phyloP scores from a whole-genome alignment of 345 rosid species.

The Alliaria petiolata region DNA sequence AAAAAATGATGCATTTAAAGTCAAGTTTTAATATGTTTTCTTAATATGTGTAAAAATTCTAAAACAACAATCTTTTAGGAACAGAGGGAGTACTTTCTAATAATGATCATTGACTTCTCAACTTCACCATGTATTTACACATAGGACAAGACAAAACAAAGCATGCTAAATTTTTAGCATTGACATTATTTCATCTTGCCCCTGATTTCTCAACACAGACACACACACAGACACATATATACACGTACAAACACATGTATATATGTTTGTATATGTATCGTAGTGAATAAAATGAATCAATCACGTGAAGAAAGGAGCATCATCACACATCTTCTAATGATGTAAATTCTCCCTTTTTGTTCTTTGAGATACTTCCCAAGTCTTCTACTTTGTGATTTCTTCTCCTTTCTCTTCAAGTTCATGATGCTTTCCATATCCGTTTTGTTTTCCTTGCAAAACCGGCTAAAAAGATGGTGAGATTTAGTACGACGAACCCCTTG shows the following conservation, averaged over 20 bases:
- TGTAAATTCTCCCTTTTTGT: constrained; percentile 32
- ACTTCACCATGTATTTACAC: background rate
- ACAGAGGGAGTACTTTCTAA: too few species aligned
- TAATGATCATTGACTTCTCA: constrained; percentile 8
- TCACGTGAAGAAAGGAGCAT: constrained; percentile 32
- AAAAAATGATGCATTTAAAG: too few species aligned
- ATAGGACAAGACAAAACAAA: constrained; percentile 2
- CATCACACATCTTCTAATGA: constrained; percentile 36
- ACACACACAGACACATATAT: background rate
- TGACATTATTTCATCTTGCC: background rate
- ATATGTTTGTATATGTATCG: background rate
- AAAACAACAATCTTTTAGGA: too few species aligned
- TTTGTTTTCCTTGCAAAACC: background rate
- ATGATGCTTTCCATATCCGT: constrained; percentile 22
- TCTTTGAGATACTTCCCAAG: constrained; percentile 34
- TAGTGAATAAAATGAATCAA: constrained; percentile 5
- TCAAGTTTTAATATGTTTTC: too few species aligned
- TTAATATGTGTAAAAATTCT: too few species aligned
- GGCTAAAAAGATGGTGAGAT: background rate
- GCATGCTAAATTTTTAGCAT: background rate
- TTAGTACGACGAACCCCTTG: background rate
- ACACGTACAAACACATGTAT: background rate
- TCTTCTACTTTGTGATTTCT: constrained; percentile 33
- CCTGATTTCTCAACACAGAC: background rate
- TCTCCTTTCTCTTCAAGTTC: constrained; percentile 28